Percentiles rank a stretch among this genome's conserved stretches.
These are phyloP conservation scores for Mariannaea elegans DNA, from an alignment of 2,329 filamentous ascomycete species.

Conservation along the genomic window DNA sequence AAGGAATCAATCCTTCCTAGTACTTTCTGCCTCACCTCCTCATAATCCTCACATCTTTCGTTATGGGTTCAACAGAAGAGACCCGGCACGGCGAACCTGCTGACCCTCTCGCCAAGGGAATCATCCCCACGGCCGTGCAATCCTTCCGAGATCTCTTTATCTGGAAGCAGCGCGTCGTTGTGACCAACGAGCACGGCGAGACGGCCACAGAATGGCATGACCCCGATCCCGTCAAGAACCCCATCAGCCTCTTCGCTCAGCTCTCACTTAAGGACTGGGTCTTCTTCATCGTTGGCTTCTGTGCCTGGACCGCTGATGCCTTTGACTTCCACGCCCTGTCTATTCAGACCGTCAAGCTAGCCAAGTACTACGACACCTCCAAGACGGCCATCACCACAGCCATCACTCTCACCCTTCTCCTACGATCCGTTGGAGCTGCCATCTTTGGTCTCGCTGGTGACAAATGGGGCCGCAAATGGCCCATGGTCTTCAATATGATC, in stretches of 20 bases:
- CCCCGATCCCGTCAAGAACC: constrained; percentile 74
- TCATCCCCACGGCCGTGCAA: constrained; percentile 71
- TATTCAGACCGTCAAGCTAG: constrained; percentile 79
- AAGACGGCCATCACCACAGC: constrained; percentile 77
- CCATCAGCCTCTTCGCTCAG: constrained; percentile 72
- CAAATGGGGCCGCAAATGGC: constrained; percentile 83
- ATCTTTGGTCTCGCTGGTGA: constrained; percentile 81
- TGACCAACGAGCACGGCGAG: constrained; percentile 72
- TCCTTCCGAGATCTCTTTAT: constrained; percentile 71
- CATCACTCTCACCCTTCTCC: constrained; percentile 78
- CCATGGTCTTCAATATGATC: constrained; percentile 83
- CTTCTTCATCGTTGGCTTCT: constrained; percentile 78
- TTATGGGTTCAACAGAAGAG: constrained; percentile 4
- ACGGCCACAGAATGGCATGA: constrained; percentile 72
- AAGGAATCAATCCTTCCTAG: not conserved
- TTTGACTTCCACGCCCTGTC: constrained; percentile 86
- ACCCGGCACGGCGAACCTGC: constrained; percentile 57
- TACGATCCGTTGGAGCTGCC: constrained; percentile 79
- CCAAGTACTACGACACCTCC: constrained; percentile 56
- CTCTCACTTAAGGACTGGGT: constrained; percentile 74
- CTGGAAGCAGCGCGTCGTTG: constrained; percentile 78
- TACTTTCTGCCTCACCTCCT: not conserved
- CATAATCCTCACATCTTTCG: not conserved
- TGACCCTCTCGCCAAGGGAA: constrained; percentile 73
- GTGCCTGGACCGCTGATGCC: constrained; percentile 82